Percentiles rank a stretch among this genome's conserved stretches.
phyloP scores from a whole-genome alignment of 768 basidiomycete genomes.

The Porphyrellus cyaneotinctus region DNA sequence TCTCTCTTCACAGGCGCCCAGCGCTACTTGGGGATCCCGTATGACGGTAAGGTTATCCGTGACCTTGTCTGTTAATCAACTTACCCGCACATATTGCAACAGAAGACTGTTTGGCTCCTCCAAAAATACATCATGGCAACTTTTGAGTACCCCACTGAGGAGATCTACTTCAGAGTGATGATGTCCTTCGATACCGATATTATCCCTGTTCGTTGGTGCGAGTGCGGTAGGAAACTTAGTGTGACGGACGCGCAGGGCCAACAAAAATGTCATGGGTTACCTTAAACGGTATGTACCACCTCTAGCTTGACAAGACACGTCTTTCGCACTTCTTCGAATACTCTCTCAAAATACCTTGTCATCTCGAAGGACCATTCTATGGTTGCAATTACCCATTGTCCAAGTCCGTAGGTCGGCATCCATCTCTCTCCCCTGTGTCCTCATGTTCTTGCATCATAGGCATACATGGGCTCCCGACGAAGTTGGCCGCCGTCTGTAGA shows the following conservation, averaged over 20 bases:
- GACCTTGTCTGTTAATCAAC: not conserved
- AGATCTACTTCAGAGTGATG: constrained; percentile 7
- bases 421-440: too few relatives aligned
- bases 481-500: too few relatives aligned
- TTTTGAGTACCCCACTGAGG: constrained; percentile 13
- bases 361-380: constrained; percentile 70
- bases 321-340: constrained; percentile 48
- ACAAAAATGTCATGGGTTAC: too few relatives aligned
- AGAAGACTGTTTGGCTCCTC: not conserved
- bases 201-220: not conserved
- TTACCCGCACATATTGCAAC: constrained; percentile 2
- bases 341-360: constrained; percentile 61
- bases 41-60: constrained; percentile 11
- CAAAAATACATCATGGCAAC: not conserved
- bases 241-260: constrained; percentile 1
- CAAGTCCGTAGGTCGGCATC: too few relatives aligned
- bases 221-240: constrained; percentile 7
- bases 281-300: not conserved
- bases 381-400: constrained; percentile 61
- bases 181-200: constrained; percentile 7
- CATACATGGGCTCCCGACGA: too few relatives aligned
- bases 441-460: constrained; percentile 37
- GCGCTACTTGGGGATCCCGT: not conserved
- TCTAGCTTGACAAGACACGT: constrained; percentile 35
- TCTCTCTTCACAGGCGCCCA: constrained; percentile 5